phyloP scores from a whole-genome alignment of 1,139 yeast genomes.

The Debaryomyces subglobosus region DNA sequence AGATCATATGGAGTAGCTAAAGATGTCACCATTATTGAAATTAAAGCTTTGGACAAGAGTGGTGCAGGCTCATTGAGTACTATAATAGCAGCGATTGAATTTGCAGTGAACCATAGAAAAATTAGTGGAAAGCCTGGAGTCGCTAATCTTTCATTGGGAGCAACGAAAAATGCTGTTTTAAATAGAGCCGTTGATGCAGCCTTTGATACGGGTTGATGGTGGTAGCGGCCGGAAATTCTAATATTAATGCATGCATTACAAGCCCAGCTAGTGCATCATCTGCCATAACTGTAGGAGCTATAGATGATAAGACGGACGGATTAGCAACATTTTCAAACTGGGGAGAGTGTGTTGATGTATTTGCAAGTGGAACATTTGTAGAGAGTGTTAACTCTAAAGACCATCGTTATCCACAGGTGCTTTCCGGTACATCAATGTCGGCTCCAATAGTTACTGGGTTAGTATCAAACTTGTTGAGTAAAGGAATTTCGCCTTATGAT shows the following conservation, averaged over 20 bases:
- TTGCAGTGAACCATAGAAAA: conserved; percentile 61
- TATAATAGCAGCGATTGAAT: conserved; percentile 72
- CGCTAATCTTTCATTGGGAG: conserved; percentile 81
- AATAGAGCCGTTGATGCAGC: conserved; percentile 79
- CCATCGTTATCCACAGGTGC: conserved; percentile 33
- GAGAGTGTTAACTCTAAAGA: conserved; percentile 43
- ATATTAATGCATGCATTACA: conserved; percentile 72
- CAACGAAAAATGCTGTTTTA: conserved; percentile 63
- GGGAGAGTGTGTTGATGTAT: conserved; percentile 85
- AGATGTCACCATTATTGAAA: conserved; percentile 60
- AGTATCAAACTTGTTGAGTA: conserved; percentile 61
- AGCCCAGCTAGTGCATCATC: conserved; percentile 77
- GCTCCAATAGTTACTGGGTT: conserved; percentile 81
- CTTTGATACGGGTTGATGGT: conserved; percentile 69
- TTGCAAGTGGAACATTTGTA: conserved; percentile 79
- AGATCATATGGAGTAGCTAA: conserved; percentile 80
- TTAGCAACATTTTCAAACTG: conserved; percentile 81
- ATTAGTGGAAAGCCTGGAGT: conserved; percentile 54
- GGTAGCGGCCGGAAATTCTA: conserved; percentile 89
- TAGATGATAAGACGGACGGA: conserved; percentile 69
- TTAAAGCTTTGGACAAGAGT: conserved; percentile 63
- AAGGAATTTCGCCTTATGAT: conserved; percentile 52
- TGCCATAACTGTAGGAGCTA: conserved; percentile 85
- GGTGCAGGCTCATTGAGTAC: conserved; percentile 75
- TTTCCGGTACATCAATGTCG: conserved; percentile 90